Evolutionary conservation across 257 asterid genomes (phyloP), one percentile per base, ranked within the genome.

Genomic region (Mitragyna speciosa): DNA sequence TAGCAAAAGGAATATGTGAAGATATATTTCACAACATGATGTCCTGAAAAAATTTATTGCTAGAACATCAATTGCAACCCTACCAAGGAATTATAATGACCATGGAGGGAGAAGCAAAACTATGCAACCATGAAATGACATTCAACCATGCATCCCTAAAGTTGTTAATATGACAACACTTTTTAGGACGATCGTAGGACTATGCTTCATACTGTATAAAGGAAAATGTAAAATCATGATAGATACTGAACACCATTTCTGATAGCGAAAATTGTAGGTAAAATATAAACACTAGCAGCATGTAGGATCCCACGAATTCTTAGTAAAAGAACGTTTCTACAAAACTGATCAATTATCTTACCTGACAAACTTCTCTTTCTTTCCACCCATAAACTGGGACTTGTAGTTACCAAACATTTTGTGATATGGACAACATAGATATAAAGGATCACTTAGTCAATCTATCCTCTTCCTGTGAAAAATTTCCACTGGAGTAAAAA

Each of bases 291-390:
- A 56, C 24, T 16, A 56, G 11, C 6, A 5, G 49, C 49, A 45
- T 45, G 11, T 45, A 45, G 49, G 11, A 45, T 9, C 49, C 63
- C 26, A 20, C 4, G 43, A 36, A 75, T 7, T 58, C 56, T 43
- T 49, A 36, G 7, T 48, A n/a, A 74, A 22, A 74, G 39, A 58
- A 12, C 78, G 20, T 2, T 52, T 52, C 66, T 22, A 7, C 48
- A 20, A 52, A 12, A 51, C 16, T 7, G 39, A 49, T 14, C 12
- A 71, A 43, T 33, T 28, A 76, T 52, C 75, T 82, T 88, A 95
- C 97, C 99, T 88, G 70, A 90, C 97, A 78, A 93, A 93, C 79
- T 86, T 90, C 91, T 91, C 97, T 91, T 89, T 93, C 81, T 90
- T 90, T 67, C 99, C 96, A 28, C 91, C 96, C 52, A 95, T 89